Evolutionary conservation across 2,329 filamentous ascomycete genomes (phyloP).

Genomic region (Colletotrichum camelliae): DNA sequence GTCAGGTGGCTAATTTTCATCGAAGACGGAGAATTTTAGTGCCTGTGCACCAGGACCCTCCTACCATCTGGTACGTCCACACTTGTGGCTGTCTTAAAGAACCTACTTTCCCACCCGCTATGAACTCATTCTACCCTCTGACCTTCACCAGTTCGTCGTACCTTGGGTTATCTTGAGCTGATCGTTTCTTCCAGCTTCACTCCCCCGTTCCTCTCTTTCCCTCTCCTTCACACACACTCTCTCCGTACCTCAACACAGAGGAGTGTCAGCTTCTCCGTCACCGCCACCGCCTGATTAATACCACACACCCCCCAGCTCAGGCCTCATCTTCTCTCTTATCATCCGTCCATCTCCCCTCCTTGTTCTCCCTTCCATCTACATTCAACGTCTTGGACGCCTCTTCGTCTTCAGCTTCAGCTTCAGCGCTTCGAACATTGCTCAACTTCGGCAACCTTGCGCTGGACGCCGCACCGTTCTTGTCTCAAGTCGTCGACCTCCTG

Average conservation of each 20-base stretch:
- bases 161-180: constrained; percentile 24
- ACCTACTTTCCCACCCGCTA: constrained; percentile 28
- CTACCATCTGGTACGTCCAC: constrained; percentile 25
- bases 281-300: constrained; percentile 21
- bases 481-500: constrained; percentile 16
- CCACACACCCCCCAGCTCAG: constrained; percentile 18
- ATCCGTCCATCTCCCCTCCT: constrained; percentile 1
- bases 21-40: constrained; percentile 26
- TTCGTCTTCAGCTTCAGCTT: background rate
- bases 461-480: constrained; percentile 23
- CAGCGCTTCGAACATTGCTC: constrained; percentile 15
- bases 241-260: background rate
- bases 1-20: constrained; percentile 25
- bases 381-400: background rate
- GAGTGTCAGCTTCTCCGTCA: constrained; percentile 6
- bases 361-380: background rate
- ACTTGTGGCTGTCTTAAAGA: constrained; percentile 28
- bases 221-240: background rate
- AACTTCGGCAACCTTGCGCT: constrained; percentile 22
- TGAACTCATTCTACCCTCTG: constrained; percentile 20
- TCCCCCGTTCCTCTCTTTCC: background rate
- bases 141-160: constrained; percentile 22
- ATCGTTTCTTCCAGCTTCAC: constrained; percentile 20
- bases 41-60: constrained; percentile 28
- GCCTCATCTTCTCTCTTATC: constrained; percentile 14